Evolutionary conservation across 495 filamentous ascomycete species (phyloP).

Genomic region (Mycothermus thermophilus): DNA sequence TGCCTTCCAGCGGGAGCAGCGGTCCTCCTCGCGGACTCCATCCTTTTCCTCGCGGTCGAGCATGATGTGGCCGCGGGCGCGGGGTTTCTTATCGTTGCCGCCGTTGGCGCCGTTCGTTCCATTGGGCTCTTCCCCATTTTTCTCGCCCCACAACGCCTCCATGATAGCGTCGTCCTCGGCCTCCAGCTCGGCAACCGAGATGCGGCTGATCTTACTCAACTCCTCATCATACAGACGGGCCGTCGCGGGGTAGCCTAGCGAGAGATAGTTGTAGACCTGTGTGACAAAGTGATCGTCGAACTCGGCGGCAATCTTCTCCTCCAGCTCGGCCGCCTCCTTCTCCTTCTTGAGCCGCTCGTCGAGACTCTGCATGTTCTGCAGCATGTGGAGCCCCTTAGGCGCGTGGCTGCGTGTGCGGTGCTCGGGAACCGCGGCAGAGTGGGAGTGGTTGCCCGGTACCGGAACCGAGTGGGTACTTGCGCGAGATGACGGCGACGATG

Average conservation of each 20-base stretch:
- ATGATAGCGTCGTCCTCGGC: conserved; percentile 53
- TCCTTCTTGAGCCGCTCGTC: conserved; percentile 36
- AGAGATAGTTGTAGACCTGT: conserved; percentile 92
- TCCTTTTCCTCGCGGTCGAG: conserved; percentile 24
- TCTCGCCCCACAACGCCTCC: conserved; percentile 42
- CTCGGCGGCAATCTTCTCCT: conserved; percentile 46
- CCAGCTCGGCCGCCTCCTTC: conserved; percentile 33
- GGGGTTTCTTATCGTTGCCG: conserved; percentile 11
- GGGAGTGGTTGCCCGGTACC: conserved; percentile 1
- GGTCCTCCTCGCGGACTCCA: conserved; percentile 23
- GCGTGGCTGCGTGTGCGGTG: conserved; percentile 18
- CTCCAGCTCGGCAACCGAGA: conserved; percentile 50
- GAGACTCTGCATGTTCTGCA: conserved; percentile 32
- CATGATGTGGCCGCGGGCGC: conserved; percentile 23
- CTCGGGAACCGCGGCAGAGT: too few species aligned
- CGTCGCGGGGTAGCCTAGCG: conserved; percentile 73
- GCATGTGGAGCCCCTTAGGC: conserved; percentile 32
- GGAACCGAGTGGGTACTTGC: conserved; percentile 3
- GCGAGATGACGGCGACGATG: conserved; percentile 3
- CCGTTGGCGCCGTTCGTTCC: conserved; percentile 9
- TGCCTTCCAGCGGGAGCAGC: conserved; percentile 60
- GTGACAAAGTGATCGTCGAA: conserved; percentile 77
- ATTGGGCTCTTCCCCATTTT: conserved; percentile 17
- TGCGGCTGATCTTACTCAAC: conserved; percentile 60
- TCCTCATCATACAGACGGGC: conserved; percentile 73